Conservation (phyloP, 768 basidiomycete species). For the Xerocomellus dryophilus region DNA sequence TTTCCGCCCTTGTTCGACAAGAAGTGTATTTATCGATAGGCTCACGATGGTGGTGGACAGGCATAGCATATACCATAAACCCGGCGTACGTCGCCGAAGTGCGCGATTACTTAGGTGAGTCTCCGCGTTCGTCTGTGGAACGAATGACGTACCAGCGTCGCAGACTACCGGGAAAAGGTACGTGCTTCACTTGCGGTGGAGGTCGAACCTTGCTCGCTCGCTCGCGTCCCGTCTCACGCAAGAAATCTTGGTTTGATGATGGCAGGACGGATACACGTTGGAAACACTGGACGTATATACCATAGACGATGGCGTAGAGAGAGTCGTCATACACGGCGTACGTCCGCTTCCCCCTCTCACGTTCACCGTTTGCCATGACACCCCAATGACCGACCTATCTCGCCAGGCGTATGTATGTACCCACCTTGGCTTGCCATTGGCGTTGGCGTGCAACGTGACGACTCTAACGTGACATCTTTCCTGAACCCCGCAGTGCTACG, state of each 20-base stretch:
- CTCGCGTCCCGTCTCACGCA: background rate
- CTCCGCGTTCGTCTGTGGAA: background rate
- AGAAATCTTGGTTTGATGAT: background rate
- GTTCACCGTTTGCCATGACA: background rate
- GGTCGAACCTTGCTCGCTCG: background rate
- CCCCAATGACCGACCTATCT: background rate
- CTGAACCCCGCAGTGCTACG: constrained; percentile 60
- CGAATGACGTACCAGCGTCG: background rate
- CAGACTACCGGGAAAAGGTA: constrained; percentile 87
- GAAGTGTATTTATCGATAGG: background rate
- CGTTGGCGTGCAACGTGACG: background rate
- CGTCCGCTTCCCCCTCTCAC: background rate
- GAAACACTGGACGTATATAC: constrained; percentile 75
- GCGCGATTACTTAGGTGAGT: constrained; percentile 75
- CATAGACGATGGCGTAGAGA: constrained; percentile 47
- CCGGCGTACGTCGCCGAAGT: constrained; percentile 72
- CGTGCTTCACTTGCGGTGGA: background rate
- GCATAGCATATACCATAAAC: constrained; percentile 86
- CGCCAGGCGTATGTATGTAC: constrained; percentile 50
- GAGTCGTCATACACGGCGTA: constrained; percentile 55
- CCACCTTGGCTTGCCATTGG: background rate
- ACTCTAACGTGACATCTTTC: background rate
- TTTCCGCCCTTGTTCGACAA: background rate
- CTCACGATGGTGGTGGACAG: constrained; percentile 34
- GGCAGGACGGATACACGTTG: constrained; percentile 85